A percentile compares a stretch with the other conserved stretches of the same genome.
Conservation (phyloP, 2,329 filamentous ascomycete species). For the Neonectria sp. region DNA sequence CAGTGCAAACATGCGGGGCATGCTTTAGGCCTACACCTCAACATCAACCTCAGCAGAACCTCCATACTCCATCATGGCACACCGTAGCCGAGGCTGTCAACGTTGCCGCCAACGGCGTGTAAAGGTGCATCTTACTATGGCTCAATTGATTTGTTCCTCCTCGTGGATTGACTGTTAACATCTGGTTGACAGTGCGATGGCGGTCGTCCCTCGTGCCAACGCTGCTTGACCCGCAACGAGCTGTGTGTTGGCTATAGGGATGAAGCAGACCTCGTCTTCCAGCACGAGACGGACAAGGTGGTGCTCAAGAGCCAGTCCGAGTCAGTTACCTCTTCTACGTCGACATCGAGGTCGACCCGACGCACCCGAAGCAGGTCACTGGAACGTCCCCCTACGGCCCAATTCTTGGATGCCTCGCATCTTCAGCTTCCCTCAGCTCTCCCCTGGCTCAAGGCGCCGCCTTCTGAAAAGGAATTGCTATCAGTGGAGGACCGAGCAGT, state of each 20-base stretch:
- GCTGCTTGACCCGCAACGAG: slow-evolving; percentile 58
- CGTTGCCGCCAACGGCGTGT: slow-evolving; percentile 1
- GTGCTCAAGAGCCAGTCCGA: slow-evolving; percentile 43
- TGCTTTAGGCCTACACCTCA: neutral
- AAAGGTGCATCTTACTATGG: neutral
- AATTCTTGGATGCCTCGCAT: neutral
- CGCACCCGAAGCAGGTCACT: slow-evolving; percentile 36
- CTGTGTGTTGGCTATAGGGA: slow-evolving; percentile 33
- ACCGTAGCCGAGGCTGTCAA: neutral
- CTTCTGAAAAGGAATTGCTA: neutral
- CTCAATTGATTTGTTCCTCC: neutral
- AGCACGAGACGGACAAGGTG: slow-evolving; percentile 58
- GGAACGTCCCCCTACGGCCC: slow-evolving; percentile 23
- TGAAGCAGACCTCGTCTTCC: slow-evolving; percentile 57
- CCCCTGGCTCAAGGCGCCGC: slow-evolving; percentile 45
- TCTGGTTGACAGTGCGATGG: neutral
- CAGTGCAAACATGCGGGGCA: neutral
- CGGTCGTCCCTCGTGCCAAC: slow-evolving; percentile 48
- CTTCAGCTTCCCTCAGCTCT: slow-evolving; percentile 22
- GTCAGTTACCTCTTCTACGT: slow-evolving; percentile 27
- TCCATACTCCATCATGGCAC: neutral
- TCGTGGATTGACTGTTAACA: neutral
- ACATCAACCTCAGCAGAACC: neutral
- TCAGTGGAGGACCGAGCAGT: slow-evolving; percentile 49
- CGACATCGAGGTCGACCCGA: slow-evolving; percentile 7